Conservation (phyloP, 2,329 filamentous ascomycete species). For the Neonectria sp. region DNA sequence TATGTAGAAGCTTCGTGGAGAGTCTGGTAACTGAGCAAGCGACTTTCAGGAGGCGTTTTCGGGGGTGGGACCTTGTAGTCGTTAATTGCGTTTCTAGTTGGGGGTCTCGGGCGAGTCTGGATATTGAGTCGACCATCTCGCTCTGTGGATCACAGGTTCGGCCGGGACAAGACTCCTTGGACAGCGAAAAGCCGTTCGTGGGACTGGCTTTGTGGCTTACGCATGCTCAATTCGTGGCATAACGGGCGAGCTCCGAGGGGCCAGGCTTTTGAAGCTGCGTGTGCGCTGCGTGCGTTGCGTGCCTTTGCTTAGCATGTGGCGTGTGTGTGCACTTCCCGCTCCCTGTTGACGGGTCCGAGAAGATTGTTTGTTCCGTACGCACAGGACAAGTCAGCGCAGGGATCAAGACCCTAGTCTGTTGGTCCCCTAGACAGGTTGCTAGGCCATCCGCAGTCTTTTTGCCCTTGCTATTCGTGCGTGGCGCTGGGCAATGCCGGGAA, state of each 20-base stretch:
- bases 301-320: conserved; percentile 20
- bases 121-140: conserved; percentile 18
- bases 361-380: not conserved
- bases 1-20: conserved; percentile 1
- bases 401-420: conserved; percentile 6
- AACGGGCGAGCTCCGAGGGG: conserved; percentile 12
- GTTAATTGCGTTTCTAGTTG: conserved; percentile 7
- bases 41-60: conserved; percentile 13
- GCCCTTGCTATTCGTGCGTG: conserved; percentile 2
- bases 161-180: not conserved
- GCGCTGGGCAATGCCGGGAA: conserved; percentile 8
- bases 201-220: conserved; percentile 15
- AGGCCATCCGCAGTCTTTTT: not conserved
- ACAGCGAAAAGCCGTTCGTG: not conserved
- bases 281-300: conserved; percentile 18
- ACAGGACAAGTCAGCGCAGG: conserved; percentile 8
- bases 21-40: conserved; percentile 10
- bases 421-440: not conserved
- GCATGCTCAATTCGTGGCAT: conserved; percentile 18
- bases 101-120: conserved; percentile 23
- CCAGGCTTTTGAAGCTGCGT: conserved; percentile 33
- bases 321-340: conserved; percentile 45
- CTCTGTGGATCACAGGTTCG: conserved; percentile 12
- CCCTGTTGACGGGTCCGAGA: conserved; percentile 39
- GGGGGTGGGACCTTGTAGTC: conserved; percentile 11